Conservation (phyloP, 1,139 yeast genomes). For the Yamadazyma mexicana region DNA sequence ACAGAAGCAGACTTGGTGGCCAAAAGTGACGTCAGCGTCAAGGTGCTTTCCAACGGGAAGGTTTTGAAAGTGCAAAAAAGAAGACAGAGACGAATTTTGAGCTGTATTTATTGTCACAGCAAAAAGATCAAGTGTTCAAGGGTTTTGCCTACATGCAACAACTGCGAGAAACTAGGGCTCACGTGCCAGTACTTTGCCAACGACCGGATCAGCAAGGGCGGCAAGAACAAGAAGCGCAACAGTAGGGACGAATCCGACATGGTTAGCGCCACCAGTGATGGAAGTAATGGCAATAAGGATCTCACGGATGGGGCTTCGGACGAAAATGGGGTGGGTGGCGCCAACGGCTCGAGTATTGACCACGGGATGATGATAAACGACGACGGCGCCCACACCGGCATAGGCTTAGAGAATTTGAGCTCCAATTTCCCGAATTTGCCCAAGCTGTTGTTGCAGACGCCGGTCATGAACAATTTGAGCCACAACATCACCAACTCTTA, state of each 20-base stretch:
- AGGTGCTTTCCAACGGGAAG: slow-evolving; percentile 36
- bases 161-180: slow-evolving; percentile 45
- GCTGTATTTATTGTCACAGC: slow-evolving; percentile 63
- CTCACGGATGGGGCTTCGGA: not conserved
- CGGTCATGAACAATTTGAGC: slow-evolving; percentile 28
- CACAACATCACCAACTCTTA: slow-evolving; percentile 38
- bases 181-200: slow-evolving; percentile 58
- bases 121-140: slow-evolving; percentile 61
- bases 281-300: not conserved
- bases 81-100: slow-evolving; percentile 55
- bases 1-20: not conserved
- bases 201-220: slow-evolving; percentile 53
- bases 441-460: slow-evolving; percentile 29
- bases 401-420: slow-evolving; percentile 4
- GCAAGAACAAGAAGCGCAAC: slow-evolving; percentile 23
- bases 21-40: slow-evolving; percentile 11
- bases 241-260: not conserved
- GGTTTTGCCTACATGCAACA: slow-evolving; percentile 46
- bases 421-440: slow-evolving; percentile 16
- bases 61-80: slow-evolving; percentile 58
- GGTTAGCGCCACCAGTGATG: not conserved
- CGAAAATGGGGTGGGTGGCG: too few species aligned
- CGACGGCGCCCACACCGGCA: not conserved
- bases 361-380: too few species aligned
- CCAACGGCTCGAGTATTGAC: too few species aligned